Percentiles rank a stretch among this genome's conserved stretches.
phyloP scores from a whole-genome alignment of 2,329 filamentous ascomycete genomes.

The Xylaria sp. region DNA sequence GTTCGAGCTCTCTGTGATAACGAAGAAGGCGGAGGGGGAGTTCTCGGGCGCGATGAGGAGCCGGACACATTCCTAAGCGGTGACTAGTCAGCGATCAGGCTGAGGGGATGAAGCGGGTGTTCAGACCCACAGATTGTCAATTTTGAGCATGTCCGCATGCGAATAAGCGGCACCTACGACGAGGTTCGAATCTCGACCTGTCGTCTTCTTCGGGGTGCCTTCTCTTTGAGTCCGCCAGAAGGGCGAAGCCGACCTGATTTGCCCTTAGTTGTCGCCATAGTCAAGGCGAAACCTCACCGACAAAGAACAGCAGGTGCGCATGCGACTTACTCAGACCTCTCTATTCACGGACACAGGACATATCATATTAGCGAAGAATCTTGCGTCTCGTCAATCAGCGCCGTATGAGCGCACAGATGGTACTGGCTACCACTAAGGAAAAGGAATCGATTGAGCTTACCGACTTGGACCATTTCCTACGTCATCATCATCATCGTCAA shows the following conservation, averaged over 20 bases:
- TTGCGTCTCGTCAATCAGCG: slow-evolving; percentile 14
- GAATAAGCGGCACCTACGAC: slow-evolving; percentile 96
- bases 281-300: background rate
- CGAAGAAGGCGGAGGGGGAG: slow-evolving; percentile 76
- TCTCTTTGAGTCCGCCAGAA: slow-evolving; percentile 77
- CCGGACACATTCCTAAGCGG: slow-evolving; percentile 59
- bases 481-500: slow-evolving; percentile 37
- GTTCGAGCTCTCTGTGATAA: slow-evolving; percentile 56
- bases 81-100: slow-evolving; percentile 10
- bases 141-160: slow-evolving; percentile 91
- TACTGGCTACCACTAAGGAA: background rate
- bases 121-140: slow-evolving; percentile 72
- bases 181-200: slow-evolving; percentile 64
- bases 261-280: slow-evolving; percentile 9
- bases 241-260: slow-evolving; percentile 74
- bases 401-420: slow-evolving; percentile 14
- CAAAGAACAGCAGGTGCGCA: slow-evolving; percentile 3
- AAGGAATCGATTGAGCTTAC: slow-evolving; percentile 55
- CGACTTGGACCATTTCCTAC: slow-evolving; percentile 99
- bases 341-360: slow-evolving; percentile 41
- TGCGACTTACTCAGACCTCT: slow-evolving; percentile 64
- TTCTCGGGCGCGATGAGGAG: slow-evolving; percentile 69
- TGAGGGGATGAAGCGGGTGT: background rate
- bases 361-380: slow-evolving; percentile 20
- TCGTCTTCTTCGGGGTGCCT: slow-evolving; percentile 54